phyloP scores from a whole-genome alignment of 2,329 filamentous ascomycete genomes.

The Stemphylium beticola region DNA sequence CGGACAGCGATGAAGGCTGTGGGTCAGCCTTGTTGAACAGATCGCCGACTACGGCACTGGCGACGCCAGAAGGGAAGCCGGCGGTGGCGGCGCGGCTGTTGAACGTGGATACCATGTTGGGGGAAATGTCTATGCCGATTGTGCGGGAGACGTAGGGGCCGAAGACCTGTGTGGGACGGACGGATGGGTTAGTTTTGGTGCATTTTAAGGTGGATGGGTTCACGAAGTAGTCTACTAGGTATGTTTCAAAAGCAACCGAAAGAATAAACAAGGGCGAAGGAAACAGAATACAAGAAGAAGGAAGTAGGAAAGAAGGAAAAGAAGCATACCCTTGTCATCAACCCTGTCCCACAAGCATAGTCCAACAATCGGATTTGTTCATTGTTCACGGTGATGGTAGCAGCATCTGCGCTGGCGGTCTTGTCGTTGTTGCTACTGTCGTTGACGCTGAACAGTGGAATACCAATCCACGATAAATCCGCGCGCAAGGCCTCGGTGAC shows the following conservation, averaged over 20 bases:
- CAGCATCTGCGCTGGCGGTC: too few species aligned
- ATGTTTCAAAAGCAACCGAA: too few species aligned
- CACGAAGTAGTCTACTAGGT: background rate
- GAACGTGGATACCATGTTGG: conserved; percentile 72
- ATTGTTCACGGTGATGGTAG: conserved; percentile 6
- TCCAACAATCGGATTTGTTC: conserved; percentile 62
- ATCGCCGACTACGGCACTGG: conserved; percentile 44
- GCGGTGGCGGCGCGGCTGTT: conserved; percentile 60
- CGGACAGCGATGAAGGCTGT: conserved; percentile 26
- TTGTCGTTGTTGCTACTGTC: conserved; percentile 34
- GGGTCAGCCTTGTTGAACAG: conserved; percentile 41
- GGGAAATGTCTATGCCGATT: conserved; percentile 72
- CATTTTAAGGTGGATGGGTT: too few species aligned
- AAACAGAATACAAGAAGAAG: too few species aligned
- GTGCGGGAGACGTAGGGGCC: conserved; percentile 67
- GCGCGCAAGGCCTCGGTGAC: conserved; percentile 62
- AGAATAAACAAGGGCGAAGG: too few species aligned
- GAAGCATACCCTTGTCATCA: conserved; percentile 65
- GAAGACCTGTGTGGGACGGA: conserved; percentile 55
- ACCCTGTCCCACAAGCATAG: conserved; percentile 77
- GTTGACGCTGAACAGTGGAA: conserved; percentile 56
- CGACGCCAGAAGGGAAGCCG: conserved; percentile 20
- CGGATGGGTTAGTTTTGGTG: too few species aligned
- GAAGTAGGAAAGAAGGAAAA: background rate
- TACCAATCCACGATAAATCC: conserved; percentile 66